Percentiles rank a stretch among this genome's conserved stretches.
These are phyloP conservation scores for Candida sp. DNA, from an alignment of 1,139 yeast species.

Conservation along the genomic window DNA sequence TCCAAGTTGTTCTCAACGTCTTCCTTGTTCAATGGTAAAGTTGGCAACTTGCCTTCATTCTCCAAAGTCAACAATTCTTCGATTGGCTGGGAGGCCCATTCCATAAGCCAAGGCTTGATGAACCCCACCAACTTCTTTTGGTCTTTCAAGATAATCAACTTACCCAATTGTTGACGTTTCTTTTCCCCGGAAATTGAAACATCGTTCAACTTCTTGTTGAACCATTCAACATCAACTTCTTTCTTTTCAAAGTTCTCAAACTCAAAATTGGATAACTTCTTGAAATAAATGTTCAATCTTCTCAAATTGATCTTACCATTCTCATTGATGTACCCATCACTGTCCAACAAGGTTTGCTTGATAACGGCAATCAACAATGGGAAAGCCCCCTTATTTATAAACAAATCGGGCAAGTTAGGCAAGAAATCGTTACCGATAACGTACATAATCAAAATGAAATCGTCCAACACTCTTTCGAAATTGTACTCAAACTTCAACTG, in stretches of 20 bases:
- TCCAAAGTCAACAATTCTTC: constrained; percentile 37
- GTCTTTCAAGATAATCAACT: constrained; percentile 66
- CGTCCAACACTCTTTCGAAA: constrained; percentile 92
- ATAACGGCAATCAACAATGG: constrained; percentile 88
- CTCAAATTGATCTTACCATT: constrained; percentile 79
- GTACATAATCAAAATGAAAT: constrained; percentile 88
- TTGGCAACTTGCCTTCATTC: constrained; percentile 50
- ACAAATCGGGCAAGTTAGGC: constrained; percentile 96
- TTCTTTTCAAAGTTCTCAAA: constrained; percentile 80
- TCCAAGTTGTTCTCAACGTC: constrained; percentile 55
- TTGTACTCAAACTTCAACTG: constrained; percentile 72
- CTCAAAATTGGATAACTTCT: constrained; percentile 70
- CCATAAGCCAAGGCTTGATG: constrained; percentile 73
- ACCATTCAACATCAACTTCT: constrained; percentile 92
- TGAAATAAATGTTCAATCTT: constrained; percentile 77
- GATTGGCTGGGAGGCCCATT: constrained; percentile 33
- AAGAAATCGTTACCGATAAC: constrained; percentile 98
- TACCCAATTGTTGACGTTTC: constrained; percentile 69
- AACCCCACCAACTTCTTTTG: constrained; percentile 69
- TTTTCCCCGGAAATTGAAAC: constrained; percentile 76
- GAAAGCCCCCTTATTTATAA: constrained; percentile 94
- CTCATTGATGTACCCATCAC: constrained; percentile 88
- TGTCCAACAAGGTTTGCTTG: constrained; percentile 72
- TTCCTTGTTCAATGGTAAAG: constrained; percentile 51
- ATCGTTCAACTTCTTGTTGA: constrained; percentile 81